Conservation (phyloP, 371 early-diverging fungal species). For the Rhizopus microsporus region DNA sequence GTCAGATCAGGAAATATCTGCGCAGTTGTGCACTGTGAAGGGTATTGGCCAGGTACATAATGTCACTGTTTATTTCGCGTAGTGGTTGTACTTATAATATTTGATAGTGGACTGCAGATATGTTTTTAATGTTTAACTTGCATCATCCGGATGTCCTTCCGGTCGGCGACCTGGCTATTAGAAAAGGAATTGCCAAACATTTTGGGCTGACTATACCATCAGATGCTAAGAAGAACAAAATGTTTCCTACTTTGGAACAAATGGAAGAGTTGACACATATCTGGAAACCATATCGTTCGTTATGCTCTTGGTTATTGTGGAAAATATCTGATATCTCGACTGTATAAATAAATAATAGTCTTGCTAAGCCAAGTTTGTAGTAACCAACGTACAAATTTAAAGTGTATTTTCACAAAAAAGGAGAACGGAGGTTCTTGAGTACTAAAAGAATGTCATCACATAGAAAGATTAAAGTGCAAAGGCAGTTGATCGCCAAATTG, state of each 20-base stretch:
- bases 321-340: slow-evolving; percentile 23
- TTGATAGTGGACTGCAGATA: slow-evolving; percentile 58
- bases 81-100: background rate
- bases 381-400: too few species aligned
- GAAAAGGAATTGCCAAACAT: slow-evolving; percentile 54
- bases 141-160: slow-evolving; percentile 61
- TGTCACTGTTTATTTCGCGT: background rate
- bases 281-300: slow-evolving; percentile 56
- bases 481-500: too few species aligned
- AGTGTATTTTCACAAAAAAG: too few species aligned
- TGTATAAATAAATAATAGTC: too few species aligned
- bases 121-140: slow-evolving; percentile 57
- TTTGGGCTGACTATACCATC: slow-evolving; percentile 10
- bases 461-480: too few species aligned
- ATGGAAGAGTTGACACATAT: slow-evolving; percentile 47
- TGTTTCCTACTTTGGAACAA: slow-evolving; percentile 35
- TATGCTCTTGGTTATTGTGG: slow-evolving; percentile 62
- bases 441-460: too few species aligned
- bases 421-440: too few species aligned
- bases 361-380: too few species aligned
- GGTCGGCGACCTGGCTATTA: slow-evolving; percentile 54
- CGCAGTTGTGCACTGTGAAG: slow-evolving; percentile 44
- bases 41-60: slow-evolving; percentile 58
- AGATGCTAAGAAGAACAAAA: slow-evolving; percentile 13
- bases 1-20: slow-evolving; percentile 48